These are phyloP conservation scores for Aspergillus thermomutatus DNA, from an alignment of 2,329 filamentous ascomycete species.

Conservation along the genomic window DNA sequence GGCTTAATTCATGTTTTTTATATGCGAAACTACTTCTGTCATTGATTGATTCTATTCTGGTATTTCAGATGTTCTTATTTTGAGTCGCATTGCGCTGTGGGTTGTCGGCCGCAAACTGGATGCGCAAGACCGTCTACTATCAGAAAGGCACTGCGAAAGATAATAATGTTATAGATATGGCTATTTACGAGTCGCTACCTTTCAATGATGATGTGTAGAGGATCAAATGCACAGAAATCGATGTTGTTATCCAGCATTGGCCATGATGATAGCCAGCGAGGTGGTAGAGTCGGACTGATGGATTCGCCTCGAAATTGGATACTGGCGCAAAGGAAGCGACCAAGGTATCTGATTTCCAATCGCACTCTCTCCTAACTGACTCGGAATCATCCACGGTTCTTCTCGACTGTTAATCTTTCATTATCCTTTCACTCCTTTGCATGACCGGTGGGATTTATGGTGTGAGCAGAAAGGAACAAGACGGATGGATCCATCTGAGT, in stretches of 20 bases:
- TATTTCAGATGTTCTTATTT: neutral
- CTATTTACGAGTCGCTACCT: neutral
- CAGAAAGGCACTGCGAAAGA: neutral
- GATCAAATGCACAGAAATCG: neutral
- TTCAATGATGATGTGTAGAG: neutral
- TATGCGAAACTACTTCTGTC: neutral
- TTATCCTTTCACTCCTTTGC: neutral
- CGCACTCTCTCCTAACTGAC: neutral
- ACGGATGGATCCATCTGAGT: conserved; percentile 3
- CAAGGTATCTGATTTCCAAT: neutral
- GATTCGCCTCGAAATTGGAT: neutral
- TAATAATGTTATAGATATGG: neutral
- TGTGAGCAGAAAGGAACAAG: neutral
- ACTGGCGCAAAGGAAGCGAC: neutral
- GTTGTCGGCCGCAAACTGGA: conserved; percentile 1
- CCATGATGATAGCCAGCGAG: neutral
- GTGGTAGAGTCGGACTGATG: neutral
- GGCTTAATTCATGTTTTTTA: neutral
- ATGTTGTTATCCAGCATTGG: neutral
- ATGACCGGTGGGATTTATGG: neutral
- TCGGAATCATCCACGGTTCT: neutral
- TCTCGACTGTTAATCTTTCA: neutral
- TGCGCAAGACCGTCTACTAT: neutral
- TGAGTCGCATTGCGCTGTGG: conserved; percentile 5
- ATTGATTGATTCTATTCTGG: neutral